phyloP scores from a whole-genome alignment of 352 stramenopile genomes.

The Globisporangium orthogonon region DNA sequence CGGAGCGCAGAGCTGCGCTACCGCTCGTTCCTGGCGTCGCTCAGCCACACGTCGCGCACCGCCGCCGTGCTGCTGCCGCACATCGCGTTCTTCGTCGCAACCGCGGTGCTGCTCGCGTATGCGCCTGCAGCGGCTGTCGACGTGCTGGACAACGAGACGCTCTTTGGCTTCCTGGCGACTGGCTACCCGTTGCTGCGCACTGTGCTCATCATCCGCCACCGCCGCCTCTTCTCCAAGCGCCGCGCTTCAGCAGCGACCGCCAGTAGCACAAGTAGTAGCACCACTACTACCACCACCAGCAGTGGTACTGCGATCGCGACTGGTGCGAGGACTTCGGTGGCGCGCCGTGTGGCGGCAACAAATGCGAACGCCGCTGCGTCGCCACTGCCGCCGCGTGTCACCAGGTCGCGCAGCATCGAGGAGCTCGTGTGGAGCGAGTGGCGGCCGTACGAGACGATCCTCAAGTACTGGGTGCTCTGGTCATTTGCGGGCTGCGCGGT shows the following conservation, averaged over 20 bases:
- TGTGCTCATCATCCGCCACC: conserved; percentile 51
- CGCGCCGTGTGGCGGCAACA: background rate
- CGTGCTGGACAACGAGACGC: conserved; percentile 45
- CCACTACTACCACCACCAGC: no score
- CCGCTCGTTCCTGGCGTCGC: conserved; percentile 54
- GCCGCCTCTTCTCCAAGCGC: conserved; percentile 34
- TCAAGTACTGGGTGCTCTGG: conserved; percentile 86
- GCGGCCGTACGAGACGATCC: conserved; percentile 61
- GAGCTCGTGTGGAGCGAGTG: conserved; percentile 38
- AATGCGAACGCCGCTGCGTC: background rate
- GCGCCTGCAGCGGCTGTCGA: conserved; percentile 35
- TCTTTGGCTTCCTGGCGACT: conserved; percentile 52
- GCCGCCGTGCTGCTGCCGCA: conserved; percentile 64
- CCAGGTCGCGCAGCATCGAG: conserved; percentile 10
- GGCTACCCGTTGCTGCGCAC: conserved; percentile 67
- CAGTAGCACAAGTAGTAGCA: background rate
- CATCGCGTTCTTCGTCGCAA: conserved; percentile 46
- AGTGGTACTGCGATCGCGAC: background rate
- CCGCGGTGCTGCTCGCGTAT: conserved; percentile 44
- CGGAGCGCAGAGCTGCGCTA: conserved; percentile 53
- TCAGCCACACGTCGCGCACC: conserved; percentile 62
- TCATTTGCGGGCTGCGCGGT: conserved; percentile 37
- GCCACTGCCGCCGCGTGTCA: background rate
- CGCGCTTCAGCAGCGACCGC: background rate
- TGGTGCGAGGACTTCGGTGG: background rate